A percentile compares a stretch with the other conserved stretches of the same genome.
phyloP scores from a whole-genome alignment of 257 asterid species.

The Lycium ferocissimum region DNA sequence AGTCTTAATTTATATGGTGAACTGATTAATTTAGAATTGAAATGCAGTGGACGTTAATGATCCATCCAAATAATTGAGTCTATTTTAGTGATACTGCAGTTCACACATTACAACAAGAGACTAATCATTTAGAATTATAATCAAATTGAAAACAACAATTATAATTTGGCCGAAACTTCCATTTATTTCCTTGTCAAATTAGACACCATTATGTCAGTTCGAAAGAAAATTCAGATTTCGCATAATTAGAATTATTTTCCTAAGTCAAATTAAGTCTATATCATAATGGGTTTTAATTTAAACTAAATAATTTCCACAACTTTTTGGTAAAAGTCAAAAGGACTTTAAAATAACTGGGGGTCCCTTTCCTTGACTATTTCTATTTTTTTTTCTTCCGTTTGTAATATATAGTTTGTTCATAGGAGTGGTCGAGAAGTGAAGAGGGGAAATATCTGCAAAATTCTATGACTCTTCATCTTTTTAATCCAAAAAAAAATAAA shows the following conservation, averaged over 20 bases:
- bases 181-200: not conserved
- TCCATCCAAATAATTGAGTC: not conserved
- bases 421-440: not conserved
- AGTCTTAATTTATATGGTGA: not conserved
- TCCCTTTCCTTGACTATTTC: not conserved
- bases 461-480: not conserved
- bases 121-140: too few species aligned
- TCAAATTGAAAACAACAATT: too few species aligned
- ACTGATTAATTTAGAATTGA: not conserved
- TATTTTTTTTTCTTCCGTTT: not conserved
- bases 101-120: too few species aligned
- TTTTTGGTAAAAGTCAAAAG: not conserved
- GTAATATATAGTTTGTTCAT: not conserved
- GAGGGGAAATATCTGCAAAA: not conserved
- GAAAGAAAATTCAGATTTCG: not conserved
- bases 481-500: too few species aligned
- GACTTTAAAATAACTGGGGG: not conserved
- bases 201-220: not conserved
- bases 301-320: not conserved
- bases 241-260: not conserved
- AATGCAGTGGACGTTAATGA: not conserved
- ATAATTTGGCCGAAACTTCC: not conserved
- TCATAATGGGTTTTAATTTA: not conserved
- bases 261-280: conserved; percentile 13
- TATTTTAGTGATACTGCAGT: too few species aligned